Conservation (phyloP, 2,329 filamentous ascomycete species). For the Epichloe coenophiala region DNA sequence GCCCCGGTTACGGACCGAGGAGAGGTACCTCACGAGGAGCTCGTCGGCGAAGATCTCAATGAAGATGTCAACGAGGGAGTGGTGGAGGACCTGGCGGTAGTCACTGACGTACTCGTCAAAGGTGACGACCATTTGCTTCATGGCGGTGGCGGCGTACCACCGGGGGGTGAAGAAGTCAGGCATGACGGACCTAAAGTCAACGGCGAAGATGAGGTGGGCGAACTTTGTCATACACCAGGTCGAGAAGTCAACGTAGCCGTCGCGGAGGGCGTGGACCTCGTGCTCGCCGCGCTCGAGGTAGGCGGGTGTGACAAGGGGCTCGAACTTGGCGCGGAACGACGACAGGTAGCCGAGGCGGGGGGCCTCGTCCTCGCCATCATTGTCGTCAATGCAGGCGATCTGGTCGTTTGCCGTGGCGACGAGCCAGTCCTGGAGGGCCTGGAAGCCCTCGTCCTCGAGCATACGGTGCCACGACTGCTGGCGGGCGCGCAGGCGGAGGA, state of each 20-base stretch:
- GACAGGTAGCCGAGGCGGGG: conserved; percentile 67
- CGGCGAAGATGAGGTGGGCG: conserved; percentile 71
- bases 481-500: conserved; percentile 66
- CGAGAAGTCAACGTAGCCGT: conserved; percentile 89
- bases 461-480: conserved; percentile 80
- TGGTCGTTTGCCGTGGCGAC: conserved; percentile 96
- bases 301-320: conserved; percentile 63
- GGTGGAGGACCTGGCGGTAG: conserved; percentile 72
- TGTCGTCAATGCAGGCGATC: conserved; percentile 94
- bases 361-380: conserved; percentile 63
- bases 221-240: conserved; percentile 88
- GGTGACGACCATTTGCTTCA: conserved; percentile 88
- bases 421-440: conserved; percentile 87
- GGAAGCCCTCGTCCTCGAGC: conserved; percentile 69
- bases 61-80: conserved; percentile 78
- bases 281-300: conserved; percentile 63
- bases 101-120: conserved; percentile 91
- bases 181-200: conserved; percentile 77
- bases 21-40: conserved; percentile 74
- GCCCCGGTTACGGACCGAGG: conserved; percentile 73
- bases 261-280: conserved; percentile 63
- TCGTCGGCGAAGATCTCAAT: conserved; percentile 89
- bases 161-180: conserved; percentile 81
- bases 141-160: conserved; percentile 78
- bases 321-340: conserved; percentile 73